phyloP scores from a whole-genome alignment of 176 grass and related monocot species.

The Microstegium vimineum region DNA sequence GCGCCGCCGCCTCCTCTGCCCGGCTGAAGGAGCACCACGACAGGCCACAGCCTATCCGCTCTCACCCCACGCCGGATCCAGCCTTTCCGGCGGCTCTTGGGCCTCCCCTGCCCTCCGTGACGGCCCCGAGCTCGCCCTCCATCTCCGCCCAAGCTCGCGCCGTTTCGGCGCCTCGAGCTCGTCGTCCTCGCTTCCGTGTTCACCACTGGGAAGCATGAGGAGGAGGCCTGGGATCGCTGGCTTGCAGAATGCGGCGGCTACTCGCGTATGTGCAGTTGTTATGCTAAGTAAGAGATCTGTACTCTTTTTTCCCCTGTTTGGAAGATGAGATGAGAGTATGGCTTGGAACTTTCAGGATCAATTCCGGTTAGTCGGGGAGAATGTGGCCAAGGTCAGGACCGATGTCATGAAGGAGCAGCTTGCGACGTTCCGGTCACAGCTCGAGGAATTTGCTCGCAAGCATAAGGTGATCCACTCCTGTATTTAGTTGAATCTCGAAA shows the following conservation, averaged over 20 bases:
- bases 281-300: background rate
- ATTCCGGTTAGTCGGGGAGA: constrained; percentile 75
- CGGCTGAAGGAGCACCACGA: background rate
- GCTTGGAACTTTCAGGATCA: constrained; percentile 54
- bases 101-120: background rate
- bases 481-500: background rate
- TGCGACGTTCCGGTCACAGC: constrained; percentile 68
- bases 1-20: background rate
- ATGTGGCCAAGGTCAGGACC: constrained; percentile 90
- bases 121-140: background rate
- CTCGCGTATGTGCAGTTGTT: constrained; percentile 36
- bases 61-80: background rate
- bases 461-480: constrained; percentile 55
- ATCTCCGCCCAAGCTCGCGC: background rate
- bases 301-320: background rate
- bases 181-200: background rate
- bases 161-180: background rate
- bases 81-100: background rate
- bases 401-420: constrained; percentile 99
- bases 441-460: constrained; percentile 89
- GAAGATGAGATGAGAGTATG: background rate
- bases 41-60: background rate
- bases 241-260: constrained; percentile 49
- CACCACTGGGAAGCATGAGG: constrained; percentile 14
- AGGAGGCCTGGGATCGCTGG: constrained; percentile 44